These are phyloP conservation scores for Akanthomyces uredinophilus DNA, from an alignment of 2,329 filamentous ascomycete genomes.

Conservation along the genomic window DNA sequence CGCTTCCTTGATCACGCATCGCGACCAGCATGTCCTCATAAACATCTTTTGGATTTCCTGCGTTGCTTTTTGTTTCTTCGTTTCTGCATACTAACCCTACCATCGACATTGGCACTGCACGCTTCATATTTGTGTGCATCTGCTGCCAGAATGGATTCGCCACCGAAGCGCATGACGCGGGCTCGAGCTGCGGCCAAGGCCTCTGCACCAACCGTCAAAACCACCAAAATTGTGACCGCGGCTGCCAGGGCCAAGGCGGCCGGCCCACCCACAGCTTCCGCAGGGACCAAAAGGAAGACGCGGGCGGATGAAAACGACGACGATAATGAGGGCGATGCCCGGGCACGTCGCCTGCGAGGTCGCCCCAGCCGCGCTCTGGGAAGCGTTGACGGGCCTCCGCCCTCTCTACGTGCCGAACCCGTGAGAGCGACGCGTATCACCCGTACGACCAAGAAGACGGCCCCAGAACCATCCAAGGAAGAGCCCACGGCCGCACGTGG, in stretches of 20 bases:
- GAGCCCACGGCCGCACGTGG: conserved; percentile 36
- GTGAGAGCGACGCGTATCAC: conserved; percentile 26
- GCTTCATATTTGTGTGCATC: conserved; percentile 17
- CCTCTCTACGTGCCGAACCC: conserved; percentile 17
- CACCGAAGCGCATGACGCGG: conserved; percentile 56
- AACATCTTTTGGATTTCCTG: conserved; percentile 23
- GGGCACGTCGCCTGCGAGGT: conserved; percentile 22
- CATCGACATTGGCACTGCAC: background rate
- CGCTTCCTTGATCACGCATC: conserved; percentile 5
- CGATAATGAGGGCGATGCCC: conserved; percentile 34
- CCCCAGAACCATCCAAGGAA: conserved; percentile 21
- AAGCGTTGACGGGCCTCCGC: conserved; percentile 16
- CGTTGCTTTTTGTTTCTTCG: conserved; percentile 17
- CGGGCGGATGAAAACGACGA: conserved; percentile 48
- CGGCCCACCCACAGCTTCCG: conserved; percentile 22
- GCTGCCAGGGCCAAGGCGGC: conserved; percentile 43
- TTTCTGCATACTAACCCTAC: conserved; percentile 23
- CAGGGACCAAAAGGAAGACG: conserved; percentile 44
- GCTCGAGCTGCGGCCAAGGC: conserved; percentile 41
- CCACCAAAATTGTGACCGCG: conserved; percentile 44
- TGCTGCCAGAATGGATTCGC: conserved; percentile 48
- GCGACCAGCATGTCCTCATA: conserved; percentile 14
- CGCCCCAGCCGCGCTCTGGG: conserved; percentile 40
- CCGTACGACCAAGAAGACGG: conserved; percentile 23
- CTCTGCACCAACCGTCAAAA: conserved; percentile 33